Percentiles rank a stretch among this genome's conserved stretches.
These are phyloP conservation scores for Galerina marginata DNA, from an alignment of 768 basidiomycete genomes.

Conservation along the genomic window DNA sequence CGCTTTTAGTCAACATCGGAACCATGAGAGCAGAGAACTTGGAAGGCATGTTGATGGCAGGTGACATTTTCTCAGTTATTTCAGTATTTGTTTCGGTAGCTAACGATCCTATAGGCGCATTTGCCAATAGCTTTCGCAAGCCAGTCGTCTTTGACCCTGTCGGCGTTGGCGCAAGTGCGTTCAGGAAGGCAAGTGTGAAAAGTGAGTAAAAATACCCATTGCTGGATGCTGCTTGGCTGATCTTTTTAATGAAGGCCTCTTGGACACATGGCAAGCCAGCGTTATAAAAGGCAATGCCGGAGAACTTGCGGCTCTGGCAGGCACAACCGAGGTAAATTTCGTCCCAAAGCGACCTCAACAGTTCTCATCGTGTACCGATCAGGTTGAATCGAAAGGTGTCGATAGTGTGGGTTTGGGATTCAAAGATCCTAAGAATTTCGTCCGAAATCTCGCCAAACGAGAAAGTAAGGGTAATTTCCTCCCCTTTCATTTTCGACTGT, in stretches of 20 bases:
- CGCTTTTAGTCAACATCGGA: slow-evolving; percentile 87
- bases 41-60: slow-evolving; percentile 79
- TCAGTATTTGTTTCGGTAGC: no score
- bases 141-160: slow-evolving; percentile 93
- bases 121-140: slow-evolving; percentile 71
- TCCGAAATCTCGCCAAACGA: slow-evolving; percentile 69
- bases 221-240: not conserved
- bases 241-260: slow-evolving; percentile 50
- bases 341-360: not conserved
- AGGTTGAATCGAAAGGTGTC: slow-evolving; percentile 83
- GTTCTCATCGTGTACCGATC: not conserved
- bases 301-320: slow-evolving; percentile 80
- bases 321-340: slow-evolving; percentile 69
- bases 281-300: slow-evolving; percentile 96
- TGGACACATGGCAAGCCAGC: slow-evolving; percentile 81
- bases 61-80: slow-evolving; percentile 31
- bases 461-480: slow-evolving; percentile 62
- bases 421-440: slow-evolving; percentile 72
- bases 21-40: slow-evolving; percentile 64
- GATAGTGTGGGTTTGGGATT: slow-evolving; percentile 85
- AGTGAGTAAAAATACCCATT: slow-evolving; percentile 41
- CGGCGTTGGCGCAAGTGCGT: slow-evolving; percentile 82
- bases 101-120: slow-evolving; percentile 38
- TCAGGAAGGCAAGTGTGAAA: slow-evolving; percentile 65
- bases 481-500: not conserved